These are phyloP conservation scores for Dioscorea zingiberensis DNA, from an alignment of 106 monocot species.

Conservation along the genomic window DNA sequence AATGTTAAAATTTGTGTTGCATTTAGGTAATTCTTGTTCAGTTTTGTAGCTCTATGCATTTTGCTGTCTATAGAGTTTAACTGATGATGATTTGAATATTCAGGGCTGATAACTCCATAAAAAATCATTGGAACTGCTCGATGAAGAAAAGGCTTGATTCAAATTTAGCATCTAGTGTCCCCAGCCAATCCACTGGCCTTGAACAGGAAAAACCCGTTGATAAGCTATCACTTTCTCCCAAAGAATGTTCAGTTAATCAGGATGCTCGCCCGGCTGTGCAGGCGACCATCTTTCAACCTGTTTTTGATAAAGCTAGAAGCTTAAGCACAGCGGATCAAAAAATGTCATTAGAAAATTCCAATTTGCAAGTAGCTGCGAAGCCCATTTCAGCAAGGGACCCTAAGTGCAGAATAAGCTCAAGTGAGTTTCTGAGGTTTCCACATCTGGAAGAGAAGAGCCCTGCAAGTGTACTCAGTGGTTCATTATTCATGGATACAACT, in stretches of 20 bases:
- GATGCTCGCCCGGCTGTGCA: neutral
- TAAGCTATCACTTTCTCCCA: neutral
- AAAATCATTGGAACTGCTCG: slow-evolving; percentile 25
- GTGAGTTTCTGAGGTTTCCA: neutral
- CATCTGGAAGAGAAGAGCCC: neutral
- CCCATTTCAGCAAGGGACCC: neutral
- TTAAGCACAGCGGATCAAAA: neutral
- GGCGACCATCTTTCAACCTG: neutral
- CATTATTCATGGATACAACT: neutral
- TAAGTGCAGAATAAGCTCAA: neutral
- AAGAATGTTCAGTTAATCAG: neutral
- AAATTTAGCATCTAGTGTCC: neutral
- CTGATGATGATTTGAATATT: neutral
- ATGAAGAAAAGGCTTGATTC: neutral
- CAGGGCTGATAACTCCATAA: slow-evolving; percentile 23
- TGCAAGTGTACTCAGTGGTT: neutral
- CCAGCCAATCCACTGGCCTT: neutral
- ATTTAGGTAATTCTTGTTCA: too few relatives aligned
- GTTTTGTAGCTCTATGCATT: too few relatives aligned
- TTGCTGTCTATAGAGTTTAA: neutral
- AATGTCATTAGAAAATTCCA: neutral
- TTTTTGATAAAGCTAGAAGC: neutral
- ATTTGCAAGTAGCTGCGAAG: neutral
- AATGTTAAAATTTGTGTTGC: too few relatives aligned
- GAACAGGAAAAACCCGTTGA: neutral